A percentile compares a stretch with the other conserved stretches of the same genome.
Evolutionary conservation across 352 stramenopile species (phyloP).

Genomic region (Albugo candida): DNA sequence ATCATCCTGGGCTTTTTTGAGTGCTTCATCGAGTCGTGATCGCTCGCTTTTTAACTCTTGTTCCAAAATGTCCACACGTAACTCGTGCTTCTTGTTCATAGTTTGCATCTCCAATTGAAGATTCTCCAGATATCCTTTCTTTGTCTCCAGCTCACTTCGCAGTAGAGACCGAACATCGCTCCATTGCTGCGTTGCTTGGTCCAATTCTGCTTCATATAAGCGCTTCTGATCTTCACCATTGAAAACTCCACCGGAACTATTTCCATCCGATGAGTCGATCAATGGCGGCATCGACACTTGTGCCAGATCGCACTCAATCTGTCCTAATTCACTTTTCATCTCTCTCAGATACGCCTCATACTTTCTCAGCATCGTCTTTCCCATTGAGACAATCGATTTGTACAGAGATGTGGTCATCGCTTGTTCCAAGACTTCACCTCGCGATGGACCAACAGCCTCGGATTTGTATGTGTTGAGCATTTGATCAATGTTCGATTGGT

Average conservation of each 20-base stretch:
- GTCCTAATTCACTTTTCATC: slow-evolving; percentile 12
- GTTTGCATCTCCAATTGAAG: slow-evolving; percentile 22
- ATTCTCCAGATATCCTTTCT: slow-evolving; percentile 24
- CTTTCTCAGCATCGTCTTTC: slow-evolving; percentile 20
- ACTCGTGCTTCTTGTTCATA: slow-evolving; percentile 37
- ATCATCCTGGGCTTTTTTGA: slow-evolving; percentile 16
- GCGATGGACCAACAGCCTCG: slow-evolving; percentile 10
- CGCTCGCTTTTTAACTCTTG: slow-evolving; percentile 32
- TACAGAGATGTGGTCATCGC: slow-evolving; percentile 18
- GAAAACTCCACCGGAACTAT: no score
- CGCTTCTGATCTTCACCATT: slow-evolving; percentile 26
- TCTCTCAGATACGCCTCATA: slow-evolving; percentile 22
- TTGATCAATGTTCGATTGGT: slow-evolving; percentile 27
- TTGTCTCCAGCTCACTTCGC: slow-evolving; percentile 21
- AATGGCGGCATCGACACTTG: slow-evolving; percentile 9
- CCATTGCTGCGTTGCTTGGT: slow-evolving; percentile 25
- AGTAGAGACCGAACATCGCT: slow-evolving; percentile 23
- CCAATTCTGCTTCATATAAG: slow-evolving; percentile 22
- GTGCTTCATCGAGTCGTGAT: slow-evolving; percentile 22
- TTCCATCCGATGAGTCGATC: slow-evolving; percentile 14
- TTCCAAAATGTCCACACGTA: slow-evolving; percentile 26
- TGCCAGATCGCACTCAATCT: slow-evolving; percentile 13
- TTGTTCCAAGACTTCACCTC: slow-evolving; percentile 15
- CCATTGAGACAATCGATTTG: slow-evolving; percentile 25
- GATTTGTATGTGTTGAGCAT: slow-evolving; percentile 23